Percentiles rank a stretch among this genome's conserved stretches.
phyloP scores from a whole-genome alignment of 2,329 filamentous ascomycete genomes.

The Colletotrichum godetiae region DNA sequence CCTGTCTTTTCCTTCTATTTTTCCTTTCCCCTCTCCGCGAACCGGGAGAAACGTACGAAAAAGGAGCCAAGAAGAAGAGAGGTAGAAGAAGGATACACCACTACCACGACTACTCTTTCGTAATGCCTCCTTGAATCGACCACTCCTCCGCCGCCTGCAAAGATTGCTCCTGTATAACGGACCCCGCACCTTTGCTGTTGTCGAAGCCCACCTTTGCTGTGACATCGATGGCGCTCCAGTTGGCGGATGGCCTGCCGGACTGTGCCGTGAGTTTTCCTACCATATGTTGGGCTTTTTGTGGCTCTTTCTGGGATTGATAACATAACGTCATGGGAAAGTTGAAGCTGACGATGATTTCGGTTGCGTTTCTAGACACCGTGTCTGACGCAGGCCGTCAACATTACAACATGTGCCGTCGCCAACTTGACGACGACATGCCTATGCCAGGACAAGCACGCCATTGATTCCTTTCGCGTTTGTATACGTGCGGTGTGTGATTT shows the following conservation, averaged over 20 bases:
- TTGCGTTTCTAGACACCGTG: conserved; percentile 4
- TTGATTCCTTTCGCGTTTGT: conserved; percentile 8
- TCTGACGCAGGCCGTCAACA: conserved; percentile 10
- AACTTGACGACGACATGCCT: conserved; percentile 17
- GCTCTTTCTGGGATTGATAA: too few relatives aligned
- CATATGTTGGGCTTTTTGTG: too few relatives aligned
- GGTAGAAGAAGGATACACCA: neutral
- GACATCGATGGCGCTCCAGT: conserved; percentile 3
- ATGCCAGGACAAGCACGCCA: conserved; percentile 6
- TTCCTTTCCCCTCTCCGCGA: neutral
- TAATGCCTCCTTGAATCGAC: neutral
- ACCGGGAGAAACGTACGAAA: neutral
- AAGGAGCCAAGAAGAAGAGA: neutral
- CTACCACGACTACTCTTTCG: too few relatives aligned
- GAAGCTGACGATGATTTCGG: neutral
- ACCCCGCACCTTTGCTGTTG: too few relatives aligned
- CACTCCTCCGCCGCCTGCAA: neutral
- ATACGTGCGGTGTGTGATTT: conserved; percentile 9
- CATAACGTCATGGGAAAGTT: too few relatives aligned
- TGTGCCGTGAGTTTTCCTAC: conserved; percentile 18
- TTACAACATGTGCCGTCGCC: conserved; percentile 12
- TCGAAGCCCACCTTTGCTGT: neutral
- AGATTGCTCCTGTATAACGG: neutral
- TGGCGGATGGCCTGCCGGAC: conserved; percentile 11
- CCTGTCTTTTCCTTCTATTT: too few relatives aligned